Base-by-base conservation (phyloP, 768 basidiomycete species). In the Kwoniella dejecticola region DNA sequence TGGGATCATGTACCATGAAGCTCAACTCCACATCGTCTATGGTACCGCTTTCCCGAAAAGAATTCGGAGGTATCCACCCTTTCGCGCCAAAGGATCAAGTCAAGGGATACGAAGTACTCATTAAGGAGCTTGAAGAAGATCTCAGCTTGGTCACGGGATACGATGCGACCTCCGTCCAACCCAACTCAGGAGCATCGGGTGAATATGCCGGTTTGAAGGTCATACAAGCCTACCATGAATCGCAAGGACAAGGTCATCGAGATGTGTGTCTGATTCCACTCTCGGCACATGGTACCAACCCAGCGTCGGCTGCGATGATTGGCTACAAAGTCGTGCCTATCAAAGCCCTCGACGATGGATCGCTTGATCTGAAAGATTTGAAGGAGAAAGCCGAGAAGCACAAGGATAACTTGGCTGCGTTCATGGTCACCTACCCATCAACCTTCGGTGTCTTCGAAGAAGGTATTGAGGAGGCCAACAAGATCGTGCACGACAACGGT, bases 391-490 rank as follows among this genome's bases (percentile, higher is more conserved):
- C 95, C 2, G 87, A 89, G 80, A 85, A 89, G 78, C 86, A 98
- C 82, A 91, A 88, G 80, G 87, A 95, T 66, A 87, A 89, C 54
- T 83, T 99, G 42, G 95, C 96, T 10, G 90, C 94, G 0, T 93
- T 94, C 82, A 98, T 97, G 95, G 92, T 97, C 74, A 96, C 93
- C 19, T 96, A 95, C 75, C 93, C 94, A 0, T 96, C 93, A 3
- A 98, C 96, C 0, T 99, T 93, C 64, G 96, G 96, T 70, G 95
- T 98, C 19, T 98, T 98, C 72, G 96, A 99, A 77, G 85, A 88
- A 66, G 93, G 93, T 47, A 88, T 97, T 31, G 70, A 80, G 30
- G 75, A 91, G 83, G 95, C 94, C 24, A 95, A 92, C 83, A 82
- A 89, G 72, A 91, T 96, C 72, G 89, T 96, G 31, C 96, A 99